Conservation (phyloP, 1,284 basidiomycete species). For the Spongispora temasekensis region DNA sequence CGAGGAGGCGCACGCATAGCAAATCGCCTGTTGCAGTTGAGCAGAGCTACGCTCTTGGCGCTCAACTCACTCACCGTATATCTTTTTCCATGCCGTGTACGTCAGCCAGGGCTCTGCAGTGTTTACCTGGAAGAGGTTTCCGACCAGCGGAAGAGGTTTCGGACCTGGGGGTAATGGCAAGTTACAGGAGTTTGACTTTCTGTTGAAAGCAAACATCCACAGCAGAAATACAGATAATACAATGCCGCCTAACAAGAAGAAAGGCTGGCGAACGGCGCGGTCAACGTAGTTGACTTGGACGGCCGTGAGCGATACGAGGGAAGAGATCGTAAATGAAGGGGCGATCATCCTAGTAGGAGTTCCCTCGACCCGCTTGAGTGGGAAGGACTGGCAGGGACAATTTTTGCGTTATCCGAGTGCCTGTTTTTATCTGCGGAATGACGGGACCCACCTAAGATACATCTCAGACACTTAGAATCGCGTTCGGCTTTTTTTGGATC, state of each 20-base stretch:
- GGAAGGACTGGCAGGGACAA: neutral
- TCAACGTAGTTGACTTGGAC: neutral
- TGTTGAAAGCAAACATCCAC: constrained; percentile 1
- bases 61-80: constrained; percentile 16
- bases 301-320: constrained; percentile 5
- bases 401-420: neutral
- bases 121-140: constrained; percentile 22
- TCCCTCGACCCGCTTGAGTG: constrained; percentile 3
- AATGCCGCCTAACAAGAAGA: constrained; percentile 1
- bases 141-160: constrained; percentile 22
- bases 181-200: neutral
- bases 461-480: constrained; percentile 2
- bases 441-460: neutral
- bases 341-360: constrained; percentile 1
- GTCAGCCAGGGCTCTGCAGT: constrained; percentile 24
- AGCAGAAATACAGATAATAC: constrained; percentile 1
- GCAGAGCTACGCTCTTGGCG: neutral
- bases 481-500: neutral
- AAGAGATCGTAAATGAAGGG: constrained; percentile 1
- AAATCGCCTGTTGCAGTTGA: constrained; percentile 21
- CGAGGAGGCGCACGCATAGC: constrained; percentile 23
- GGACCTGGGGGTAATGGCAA: constrained; percentile 24
- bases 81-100: constrained; percentile 24
- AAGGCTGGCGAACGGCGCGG: neutral
- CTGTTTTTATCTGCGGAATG: constrained; percentile 8